Evolutionary conservation across 1,284 basidiomycete species (phyloP).

Genomic region (Microbotryum silenes-acaulis): DNA sequence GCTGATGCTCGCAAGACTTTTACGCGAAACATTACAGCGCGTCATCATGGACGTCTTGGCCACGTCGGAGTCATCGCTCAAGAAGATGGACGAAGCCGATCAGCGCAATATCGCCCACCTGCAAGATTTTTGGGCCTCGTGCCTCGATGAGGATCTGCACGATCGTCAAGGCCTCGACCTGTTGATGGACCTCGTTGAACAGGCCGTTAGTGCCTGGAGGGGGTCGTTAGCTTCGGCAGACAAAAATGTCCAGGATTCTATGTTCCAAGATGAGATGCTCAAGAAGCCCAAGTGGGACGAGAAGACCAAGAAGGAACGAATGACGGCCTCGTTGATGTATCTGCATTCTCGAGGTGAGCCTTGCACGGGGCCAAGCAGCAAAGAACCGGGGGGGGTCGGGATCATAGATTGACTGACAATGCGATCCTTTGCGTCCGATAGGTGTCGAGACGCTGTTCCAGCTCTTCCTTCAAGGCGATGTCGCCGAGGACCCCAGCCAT

Average conservation of each 20-base stretch:
- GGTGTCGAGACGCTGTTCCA: conserved; percentile 70
- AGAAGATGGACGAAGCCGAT: conserved; percentile 45
- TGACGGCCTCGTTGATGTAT: conserved; percentile 73
- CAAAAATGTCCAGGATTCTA: conserved; percentile 1
- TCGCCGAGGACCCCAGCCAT: conserved; percentile 75
- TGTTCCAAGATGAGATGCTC: conserved; percentile 16
- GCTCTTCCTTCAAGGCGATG: conserved; percentile 77
- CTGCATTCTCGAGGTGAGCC: conserved; percentile 69
- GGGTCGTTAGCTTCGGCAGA: conserved; percentile 28
- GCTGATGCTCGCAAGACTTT: conserved; percentile 49
- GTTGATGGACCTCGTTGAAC: conserved; percentile 43
- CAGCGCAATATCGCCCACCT: conserved; percentile 67
- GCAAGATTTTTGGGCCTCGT: conserved; percentile 70
- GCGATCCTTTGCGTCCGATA: conserved; percentile 37
- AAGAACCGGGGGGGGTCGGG: not conserved
- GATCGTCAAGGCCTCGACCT: conserved; percentile 45
- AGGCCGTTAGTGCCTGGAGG: conserved; percentile 41
- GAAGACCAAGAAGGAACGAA: conserved; percentile 45
- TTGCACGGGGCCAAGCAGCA: not conserved
- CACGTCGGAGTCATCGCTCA: conserved; percentile 19
- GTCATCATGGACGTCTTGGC: conserved; percentile 44
- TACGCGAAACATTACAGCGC: conserved; percentile 31
- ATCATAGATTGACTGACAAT: not conserved
- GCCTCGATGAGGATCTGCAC: conserved; percentile 59
- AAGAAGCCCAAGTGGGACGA: conserved; percentile 29